Conservation (phyloP, 768 basidiomycete species). For the Paxillus involutus region DNA sequence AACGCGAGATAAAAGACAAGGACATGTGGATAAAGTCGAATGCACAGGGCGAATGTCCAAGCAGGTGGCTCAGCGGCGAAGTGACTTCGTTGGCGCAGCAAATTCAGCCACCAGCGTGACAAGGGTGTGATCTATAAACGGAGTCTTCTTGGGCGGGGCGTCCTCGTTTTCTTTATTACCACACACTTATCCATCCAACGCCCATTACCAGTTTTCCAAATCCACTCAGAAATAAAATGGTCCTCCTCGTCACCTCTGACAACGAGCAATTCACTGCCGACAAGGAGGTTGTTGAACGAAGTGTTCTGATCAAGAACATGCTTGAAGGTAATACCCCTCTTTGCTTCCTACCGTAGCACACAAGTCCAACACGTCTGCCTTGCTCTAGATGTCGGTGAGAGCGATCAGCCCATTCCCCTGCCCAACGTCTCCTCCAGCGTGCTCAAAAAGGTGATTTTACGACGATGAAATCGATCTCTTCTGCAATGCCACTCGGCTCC, state of each 20-base stretch:
- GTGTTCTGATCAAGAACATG: conserved; percentile 99
- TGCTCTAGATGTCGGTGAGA: conserved; percentile 84
- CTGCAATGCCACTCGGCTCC: neutral
- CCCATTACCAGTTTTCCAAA: neutral
- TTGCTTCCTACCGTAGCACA: neutral
- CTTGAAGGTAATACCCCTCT: conserved; percentile 71
- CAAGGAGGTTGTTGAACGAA: conserved; percentile 92
- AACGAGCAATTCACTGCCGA: conserved; percentile 93
- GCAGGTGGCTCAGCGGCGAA: too few species aligned
- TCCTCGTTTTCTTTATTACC: neutral
- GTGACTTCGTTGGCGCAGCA: too few species aligned
- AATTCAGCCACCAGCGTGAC: conserved; percentile 1
- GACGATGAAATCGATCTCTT: conserved; percentile 1
- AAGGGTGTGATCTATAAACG: conserved; percentile 4
- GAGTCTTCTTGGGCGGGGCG: neutral
- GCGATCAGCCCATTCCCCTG: conserved; percentile 90
- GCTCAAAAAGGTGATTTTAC: conserved; percentile 74
- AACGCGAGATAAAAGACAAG: conserved; percentile 42
- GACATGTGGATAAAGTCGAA: conserved; percentile 5
- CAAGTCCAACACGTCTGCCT: neutral
- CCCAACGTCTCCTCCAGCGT: conserved; percentile 94
- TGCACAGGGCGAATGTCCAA: too few species aligned
- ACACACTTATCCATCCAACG: neutral
- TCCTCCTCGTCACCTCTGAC: conserved; percentile 90
- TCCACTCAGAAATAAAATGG: conserved; percentile 47